phyloP scores from a whole-genome alignment of 371 early-diverging fungal species.

The Mortierella sp. region DNA sequence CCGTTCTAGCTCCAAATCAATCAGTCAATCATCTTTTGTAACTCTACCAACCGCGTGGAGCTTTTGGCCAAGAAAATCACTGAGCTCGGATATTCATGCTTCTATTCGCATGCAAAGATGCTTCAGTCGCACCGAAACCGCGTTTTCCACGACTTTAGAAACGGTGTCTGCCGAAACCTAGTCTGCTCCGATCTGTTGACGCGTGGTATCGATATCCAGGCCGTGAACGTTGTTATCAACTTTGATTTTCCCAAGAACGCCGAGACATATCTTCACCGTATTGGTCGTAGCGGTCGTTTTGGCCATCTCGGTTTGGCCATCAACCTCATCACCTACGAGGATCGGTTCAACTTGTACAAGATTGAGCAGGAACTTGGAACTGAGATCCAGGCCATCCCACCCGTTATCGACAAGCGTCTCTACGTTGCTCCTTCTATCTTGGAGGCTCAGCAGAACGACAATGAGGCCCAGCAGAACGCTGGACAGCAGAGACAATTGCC shows the following conservation, averaged over 20 bases:
- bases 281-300: conserved; percentile 97
- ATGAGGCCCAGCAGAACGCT: too few species aligned
- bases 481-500: too few species aligned
- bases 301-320: conserved; percentile 97
- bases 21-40: conserved; percentile 99
- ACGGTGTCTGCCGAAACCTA: conserved; percentile 92
- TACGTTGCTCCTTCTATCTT: conserved; percentile 77
- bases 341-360: conserved; percentile 90
- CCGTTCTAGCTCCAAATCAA: conserved; percentile 92
- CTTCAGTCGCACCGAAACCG: conserved; percentile 95
- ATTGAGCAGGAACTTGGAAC: conserved; percentile 96
- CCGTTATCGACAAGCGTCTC: conserved; percentile 86
- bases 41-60: conserved; percentile 96
- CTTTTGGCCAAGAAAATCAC: conserved; percentile 96
- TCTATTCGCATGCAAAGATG: conserved; percentile 98
- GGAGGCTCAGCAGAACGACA: conserved; percentile 54
- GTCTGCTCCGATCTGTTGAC: conserved; percentile 97
- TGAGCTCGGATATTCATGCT: conserved; percentile 96
- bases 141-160: conserved; percentile 97
- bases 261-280: conserved; percentile 98
- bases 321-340: conserved; percentile 95
- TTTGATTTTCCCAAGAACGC: conserved; percentile 98
- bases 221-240: conserved; percentile 99
- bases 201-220: conserved; percentile 98
- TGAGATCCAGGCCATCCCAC: conserved; percentile 94